These are phyloP conservation scores for Verbascum thapsus DNA, from an alignment of 257 asterid species.

Conservation along the genomic window DNA sequence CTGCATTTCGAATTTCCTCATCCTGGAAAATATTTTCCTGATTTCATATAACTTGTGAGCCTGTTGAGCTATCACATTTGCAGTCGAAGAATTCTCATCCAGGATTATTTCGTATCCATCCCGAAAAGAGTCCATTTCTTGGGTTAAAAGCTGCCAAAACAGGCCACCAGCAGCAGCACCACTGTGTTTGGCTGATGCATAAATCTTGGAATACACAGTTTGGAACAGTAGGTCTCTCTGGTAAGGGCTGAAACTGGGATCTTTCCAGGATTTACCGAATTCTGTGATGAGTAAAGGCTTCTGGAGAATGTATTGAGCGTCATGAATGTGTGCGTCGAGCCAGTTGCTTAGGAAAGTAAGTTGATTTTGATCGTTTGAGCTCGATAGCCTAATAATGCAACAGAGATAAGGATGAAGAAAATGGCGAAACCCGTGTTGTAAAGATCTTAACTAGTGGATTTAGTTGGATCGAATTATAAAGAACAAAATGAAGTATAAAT, in stretches of 20 bases:
- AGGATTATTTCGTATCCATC: slow-evolving; percentile 81
- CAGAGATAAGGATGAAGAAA: neutral
- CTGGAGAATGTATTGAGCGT: slow-evolving; percentile 62
- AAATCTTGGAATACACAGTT: slow-evolving; percentile 63
- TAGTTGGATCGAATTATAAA: too few species aligned
- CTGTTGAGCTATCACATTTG: slow-evolving; percentile 63
- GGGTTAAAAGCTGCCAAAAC: slow-evolving; percentile 82
- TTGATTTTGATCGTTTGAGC: slow-evolving; percentile 48
- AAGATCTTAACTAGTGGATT: too few species aligned
- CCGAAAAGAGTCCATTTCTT: slow-evolving; percentile 65
- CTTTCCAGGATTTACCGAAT: slow-evolving; percentile 78
- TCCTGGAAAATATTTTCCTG: slow-evolving; percentile 54
- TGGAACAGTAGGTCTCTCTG: slow-evolving; percentile 63
- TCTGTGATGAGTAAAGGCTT: slow-evolving; percentile 79
- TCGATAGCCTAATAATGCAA: slow-evolving; percentile 46
- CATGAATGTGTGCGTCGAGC: slow-evolving; percentile 70
- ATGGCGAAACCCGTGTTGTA: too few species aligned
- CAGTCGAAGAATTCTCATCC: slow-evolving; percentile 61
- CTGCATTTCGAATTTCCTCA: slow-evolving; percentile 46
- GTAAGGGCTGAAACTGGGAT: slow-evolving; percentile 52
- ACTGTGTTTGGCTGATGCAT: slow-evolving; percentile 72
- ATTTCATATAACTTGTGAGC: slow-evolving; percentile 56
- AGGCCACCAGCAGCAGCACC: slow-evolving; percentile 89
- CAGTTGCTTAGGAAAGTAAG: slow-evolving; percentile 53
- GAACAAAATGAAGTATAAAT: neutral